phyloP scores from a whole-genome alignment of 1,139 yeast genomes.

The Lizanozyma gosingica region DNA sequence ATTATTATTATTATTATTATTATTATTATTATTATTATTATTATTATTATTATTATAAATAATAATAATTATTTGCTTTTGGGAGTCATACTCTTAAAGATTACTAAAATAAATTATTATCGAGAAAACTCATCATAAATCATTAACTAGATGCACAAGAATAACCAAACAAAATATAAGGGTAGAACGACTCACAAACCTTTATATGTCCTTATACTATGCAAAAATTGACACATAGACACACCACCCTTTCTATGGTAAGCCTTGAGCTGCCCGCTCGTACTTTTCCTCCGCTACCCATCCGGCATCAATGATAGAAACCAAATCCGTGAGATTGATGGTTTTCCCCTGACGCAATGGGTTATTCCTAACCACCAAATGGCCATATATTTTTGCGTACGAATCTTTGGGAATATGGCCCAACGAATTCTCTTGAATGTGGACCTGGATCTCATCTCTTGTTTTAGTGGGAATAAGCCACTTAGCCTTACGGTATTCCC shows the following conservation, averaged over 20 bases:
- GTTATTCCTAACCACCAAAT: conserved; percentile 50
- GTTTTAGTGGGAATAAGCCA: conserved; percentile 37
- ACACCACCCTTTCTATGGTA: not conserved
- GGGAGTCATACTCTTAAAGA: too few species aligned
- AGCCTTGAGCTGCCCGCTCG: conserved; percentile 48
- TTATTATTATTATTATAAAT: too few species aligned
- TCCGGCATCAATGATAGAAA: conserved; percentile 56
- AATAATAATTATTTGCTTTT: too few species aligned
- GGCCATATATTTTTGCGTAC: conserved; percentile 47
- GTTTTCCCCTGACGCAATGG: conserved; percentile 40
- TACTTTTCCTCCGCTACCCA: conserved; percentile 62
- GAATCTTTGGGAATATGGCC: conserved; percentile 37
- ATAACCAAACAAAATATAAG: too few species aligned
- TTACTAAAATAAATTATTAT: too few species aligned
- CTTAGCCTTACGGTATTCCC: conserved; percentile 50
- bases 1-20: too few species aligned
- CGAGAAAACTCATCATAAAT: not conserved
- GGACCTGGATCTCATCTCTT: conserved; percentile 13
- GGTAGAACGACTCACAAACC: too few species aligned
- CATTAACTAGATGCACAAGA: too few species aligned
- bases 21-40: too few species aligned
- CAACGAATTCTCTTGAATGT: conserved; percentile 18
- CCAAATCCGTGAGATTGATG: conserved; percentile 51
- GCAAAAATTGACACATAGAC: too few species aligned
- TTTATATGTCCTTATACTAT: too few species aligned